These are phyloP conservation scores for Starmerella floricola DNA, from an alignment of 805 yeast genomes.

Conservation along the genomic window DNA sequence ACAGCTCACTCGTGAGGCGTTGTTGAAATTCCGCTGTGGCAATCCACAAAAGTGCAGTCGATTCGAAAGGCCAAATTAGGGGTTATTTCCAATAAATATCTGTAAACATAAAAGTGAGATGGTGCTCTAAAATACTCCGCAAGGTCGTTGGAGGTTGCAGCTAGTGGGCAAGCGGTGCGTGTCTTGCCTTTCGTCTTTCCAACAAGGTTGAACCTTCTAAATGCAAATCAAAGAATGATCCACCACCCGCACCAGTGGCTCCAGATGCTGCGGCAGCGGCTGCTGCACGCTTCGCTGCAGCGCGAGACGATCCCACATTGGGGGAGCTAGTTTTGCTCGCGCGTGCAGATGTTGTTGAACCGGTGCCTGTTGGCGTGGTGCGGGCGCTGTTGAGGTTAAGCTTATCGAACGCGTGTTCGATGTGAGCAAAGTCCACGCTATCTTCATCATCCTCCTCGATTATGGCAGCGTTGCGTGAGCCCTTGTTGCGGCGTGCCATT, in stretches of 20 bases:
- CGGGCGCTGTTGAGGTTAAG: slow-evolving; percentile 4
- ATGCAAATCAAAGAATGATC: slow-evolving; percentile 42
- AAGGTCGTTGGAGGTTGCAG: neutral
- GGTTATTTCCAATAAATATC: neutral
- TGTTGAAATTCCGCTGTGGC: too few relatives aligned
- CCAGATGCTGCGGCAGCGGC: slow-evolving; percentile 7
- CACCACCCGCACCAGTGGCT: neutral
- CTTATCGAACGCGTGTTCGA: slow-evolving; percentile 15
- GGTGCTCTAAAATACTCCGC: neutral
- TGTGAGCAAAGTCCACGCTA: slow-evolving; percentile 17
- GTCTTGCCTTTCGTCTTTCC: slow-evolving; percentile 32
- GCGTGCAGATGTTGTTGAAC: neutral
- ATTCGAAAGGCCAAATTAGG: too few relatives aligned
- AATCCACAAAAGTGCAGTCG: too few relatives aligned
- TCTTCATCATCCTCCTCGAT: slow-evolving; percentile 31
- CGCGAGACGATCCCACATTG: slow-evolving; percentile 14
- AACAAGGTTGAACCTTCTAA: slow-evolving; percentile 53
- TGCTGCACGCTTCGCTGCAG: slow-evolving; percentile 15
- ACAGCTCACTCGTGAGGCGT: too few relatives aligned
- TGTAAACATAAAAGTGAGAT: too few relatives aligned
- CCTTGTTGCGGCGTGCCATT: slow-evolving; percentile 28
- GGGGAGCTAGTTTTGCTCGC: slow-evolving; percentile 1
- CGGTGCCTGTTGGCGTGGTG: neutral
- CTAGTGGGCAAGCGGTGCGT: slow-evolving; percentile 12
- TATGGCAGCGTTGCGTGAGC: slow-evolving; percentile 24